A percentile compares a stretch with the other conserved stretches of the same genome.
phyloP scores from a whole-genome alignment of 441 rosid species.

The Adansonia rubrostipa region DNA sequence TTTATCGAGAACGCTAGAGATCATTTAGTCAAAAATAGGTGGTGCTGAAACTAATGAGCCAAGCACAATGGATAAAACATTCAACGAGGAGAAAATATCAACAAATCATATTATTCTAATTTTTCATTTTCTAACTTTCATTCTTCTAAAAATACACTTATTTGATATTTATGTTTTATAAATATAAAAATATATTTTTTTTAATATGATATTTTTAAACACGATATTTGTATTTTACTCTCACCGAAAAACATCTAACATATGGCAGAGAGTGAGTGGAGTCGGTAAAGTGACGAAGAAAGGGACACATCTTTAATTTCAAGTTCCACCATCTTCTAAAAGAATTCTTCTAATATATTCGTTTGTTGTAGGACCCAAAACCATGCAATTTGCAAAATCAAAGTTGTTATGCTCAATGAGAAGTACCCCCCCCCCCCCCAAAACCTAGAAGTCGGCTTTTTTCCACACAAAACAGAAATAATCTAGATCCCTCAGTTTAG shows the following conservation, averaged over 20 bases:
- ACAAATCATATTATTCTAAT: too few species aligned
- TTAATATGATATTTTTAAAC: too few species aligned
- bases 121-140: too few species aligned
- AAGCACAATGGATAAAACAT: slow-evolving; percentile 17
- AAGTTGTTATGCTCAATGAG: neutral
- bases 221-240: too few species aligned
- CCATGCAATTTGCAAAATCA: neutral
- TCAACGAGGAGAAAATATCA: neutral
- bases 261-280: neutral
- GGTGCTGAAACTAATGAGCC: slow-evolving; percentile 28
- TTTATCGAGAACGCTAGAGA: neutral
- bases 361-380: slow-evolving; percentile 9
- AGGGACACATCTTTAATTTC: neutral
- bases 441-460: neutral
- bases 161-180: too few species aligned
- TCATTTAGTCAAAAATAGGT: slow-evolving; percentile 21
- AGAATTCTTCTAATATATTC: neutral
- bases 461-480: neutral
- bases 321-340: neutral
- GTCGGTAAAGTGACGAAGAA: slow-evolving; percentile 1
- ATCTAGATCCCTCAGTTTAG: neutral
- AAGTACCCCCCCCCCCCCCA: neutral
- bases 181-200: too few species aligned
- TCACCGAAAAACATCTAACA: neutral
- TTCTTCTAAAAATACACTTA: too few species aligned